Evolutionary conservation across 2,329 filamentous ascomycete species (phyloP), one percentile per base, ranked within the genome.

Genomic region (Venturia pyrina): DNA sequence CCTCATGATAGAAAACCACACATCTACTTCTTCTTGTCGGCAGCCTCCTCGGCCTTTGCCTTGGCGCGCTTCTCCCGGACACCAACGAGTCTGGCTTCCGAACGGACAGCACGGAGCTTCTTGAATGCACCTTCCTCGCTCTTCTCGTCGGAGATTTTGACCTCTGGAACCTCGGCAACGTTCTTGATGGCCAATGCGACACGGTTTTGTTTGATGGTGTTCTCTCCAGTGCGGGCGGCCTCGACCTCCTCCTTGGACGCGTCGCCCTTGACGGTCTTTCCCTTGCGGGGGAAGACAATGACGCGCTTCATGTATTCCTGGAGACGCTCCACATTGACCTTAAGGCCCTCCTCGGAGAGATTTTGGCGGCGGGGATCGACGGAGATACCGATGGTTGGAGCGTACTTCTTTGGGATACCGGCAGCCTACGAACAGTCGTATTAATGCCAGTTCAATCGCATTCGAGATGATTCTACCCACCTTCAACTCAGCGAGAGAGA

Each of bases 401-500:
- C 95, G 75, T 96, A 86, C 81, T 92, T 93, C 83, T 91, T 91
- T 83, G 93, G 87, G 78, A 99, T 96, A 76, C 91, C 91, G 78
- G 93, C 95, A 82, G 93, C 95, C 93, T 96, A 72, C 71, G 2
- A 64, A 67, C 67, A 53, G 63, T 40, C 73, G 69, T 71, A 71
- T 67, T 46, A 32, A 61, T 37, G n/a, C 64, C 44, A 17, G 19
- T 21, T 32, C 37, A 13, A 32, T 50, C n/a, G 15, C 11, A 21
- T 24, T 19, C 37, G 62, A n/a, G 5, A 34, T 15, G 19, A 21
- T n/a, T 62, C 8, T 67, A 72, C 80, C 72, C 89, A 97, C 93
- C 93, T 99, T 99, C 80, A 99, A 86, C 87, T 99, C 95, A 83
- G 88, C 85, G 73, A 98, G 85, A 75, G 93, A 91, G 89, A 99